These are phyloP conservation scores for Ascochyta lentis DNA, from an alignment of 2,329 filamentous ascomycete genomes.

Conservation along the genomic window DNA sequence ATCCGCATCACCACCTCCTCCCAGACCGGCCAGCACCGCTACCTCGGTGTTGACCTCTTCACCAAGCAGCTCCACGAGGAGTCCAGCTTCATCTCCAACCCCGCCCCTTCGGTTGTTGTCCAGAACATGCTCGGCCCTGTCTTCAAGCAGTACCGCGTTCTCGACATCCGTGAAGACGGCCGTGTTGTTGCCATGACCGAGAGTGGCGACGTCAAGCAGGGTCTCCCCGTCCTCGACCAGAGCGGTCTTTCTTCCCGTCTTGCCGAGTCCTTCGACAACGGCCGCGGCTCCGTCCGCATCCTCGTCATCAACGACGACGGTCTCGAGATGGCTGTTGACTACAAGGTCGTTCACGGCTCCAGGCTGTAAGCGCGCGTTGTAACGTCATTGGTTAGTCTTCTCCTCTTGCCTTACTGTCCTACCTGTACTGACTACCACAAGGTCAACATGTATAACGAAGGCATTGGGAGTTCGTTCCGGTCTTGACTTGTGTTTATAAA, in stretches of 20 bases:
- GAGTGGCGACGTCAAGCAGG: constrained; percentile 97
- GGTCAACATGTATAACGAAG: constrained; percentile 38
- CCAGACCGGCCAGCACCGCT: constrained; percentile 98
- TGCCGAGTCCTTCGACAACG: constrained; percentile 82
- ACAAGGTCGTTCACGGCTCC: constrained; percentile 92
- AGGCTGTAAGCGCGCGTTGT: constrained; percentile 59
- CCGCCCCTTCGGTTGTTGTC: constrained; percentile 92
- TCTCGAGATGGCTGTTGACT: constrained; percentile 95
- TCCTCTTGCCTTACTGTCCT: not conserved
- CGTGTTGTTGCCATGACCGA: constrained; percentile 96
- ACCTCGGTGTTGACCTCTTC: constrained; percentile 99
- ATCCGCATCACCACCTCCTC: constrained; percentile 99
- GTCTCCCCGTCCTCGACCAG: constrained; percentile 92
- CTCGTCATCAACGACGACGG: constrained; percentile 94
- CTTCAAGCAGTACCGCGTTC: constrained; percentile 99
- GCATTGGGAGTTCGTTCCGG: constrained; percentile 44
- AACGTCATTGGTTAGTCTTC: constrained; percentile 40
- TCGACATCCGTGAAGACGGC: constrained; percentile 89
- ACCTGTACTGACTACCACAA: not conserved
- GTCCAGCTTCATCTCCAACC: constrained; percentile 97
- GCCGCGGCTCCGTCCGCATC: constrained; percentile 91
- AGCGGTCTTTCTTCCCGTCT: constrained; percentile 85
- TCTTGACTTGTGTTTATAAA: constrained; percentile 49
- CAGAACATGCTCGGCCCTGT: constrained; percentile 99
- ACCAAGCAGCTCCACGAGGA: constrained; percentile 99